These are phyloP conservation scores for Rickenella mellea DNA, from an alignment of 768 basidiomycete genomes.

Conservation along the genomic window DNA sequence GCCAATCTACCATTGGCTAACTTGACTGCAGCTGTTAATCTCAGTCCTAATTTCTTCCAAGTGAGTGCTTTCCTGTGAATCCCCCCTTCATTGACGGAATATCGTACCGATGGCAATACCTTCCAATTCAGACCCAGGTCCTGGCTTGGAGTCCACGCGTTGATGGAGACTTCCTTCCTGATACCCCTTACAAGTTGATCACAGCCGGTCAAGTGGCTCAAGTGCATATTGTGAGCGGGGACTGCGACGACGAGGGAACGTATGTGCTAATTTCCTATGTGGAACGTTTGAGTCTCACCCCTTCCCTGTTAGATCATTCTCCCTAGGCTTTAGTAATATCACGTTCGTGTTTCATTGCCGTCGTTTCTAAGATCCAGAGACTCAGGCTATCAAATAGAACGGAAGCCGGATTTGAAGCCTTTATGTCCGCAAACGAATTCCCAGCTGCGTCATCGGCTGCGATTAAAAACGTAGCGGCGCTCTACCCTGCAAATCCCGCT, in stretches of 20 bases:
- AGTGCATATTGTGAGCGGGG: conserved; percentile 27
- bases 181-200: conserved; percentile 32
- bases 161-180: conserved; percentile 41
- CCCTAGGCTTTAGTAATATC: too few relatives aligned
- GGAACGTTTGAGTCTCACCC: too few relatives aligned
- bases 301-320: too few relatives aligned
- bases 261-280: too few relatives aligned
- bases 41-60: conserved; percentile 30
- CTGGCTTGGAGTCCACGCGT: conserved; percentile 40
- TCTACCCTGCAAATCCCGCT: conserved; percentile 11
- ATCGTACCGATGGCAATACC: not conserved
- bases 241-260: conserved; percentile 57
- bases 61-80: too few relatives aligned
- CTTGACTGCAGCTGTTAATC: conserved; percentile 30
- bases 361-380: too few relatives aligned
- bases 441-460: not conserved
- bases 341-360: conserved; percentile 1
- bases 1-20: conserved; percentile 25
- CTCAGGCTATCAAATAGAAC: too few relatives aligned
- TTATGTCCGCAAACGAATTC: too few relatives aligned
- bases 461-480: not conserved
- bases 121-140: conserved; percentile 27
- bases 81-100: not conserved
- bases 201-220: conserved; percentile 34
- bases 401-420: too few relatives aligned